phyloP scores from a whole-genome alignment of 1,139 yeast species.

The Geotrichum klebahnii region DNA sequence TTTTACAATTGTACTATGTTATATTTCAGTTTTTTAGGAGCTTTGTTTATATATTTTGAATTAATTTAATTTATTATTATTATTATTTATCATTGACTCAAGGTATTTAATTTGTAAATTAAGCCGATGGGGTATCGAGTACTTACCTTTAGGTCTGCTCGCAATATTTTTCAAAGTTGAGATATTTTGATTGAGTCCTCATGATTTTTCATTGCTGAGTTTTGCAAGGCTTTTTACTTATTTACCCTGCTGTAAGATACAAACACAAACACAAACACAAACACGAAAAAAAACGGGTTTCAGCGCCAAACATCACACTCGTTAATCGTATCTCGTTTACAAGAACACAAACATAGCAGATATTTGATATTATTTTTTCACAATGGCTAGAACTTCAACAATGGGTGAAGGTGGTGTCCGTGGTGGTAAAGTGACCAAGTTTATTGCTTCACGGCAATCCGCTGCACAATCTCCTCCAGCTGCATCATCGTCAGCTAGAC shows the following conservation, averaged over 20 bases:
- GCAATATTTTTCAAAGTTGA: too few relatives aligned
- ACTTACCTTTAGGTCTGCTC: too few relatives aligned
- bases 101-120: too few relatives aligned
- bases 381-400: conserved; percentile 14
- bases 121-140: too few relatives aligned
- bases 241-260: too few relatives aligned
- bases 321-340: neutral
- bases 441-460: conserved; percentile 16
- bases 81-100: too few relatives aligned
- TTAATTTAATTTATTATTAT: neutral
- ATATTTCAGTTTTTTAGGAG: neutral
- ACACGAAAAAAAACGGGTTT: too few relatives aligned
- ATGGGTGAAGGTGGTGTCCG: conserved; percentile 14
- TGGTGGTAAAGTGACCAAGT: conserved; percentile 19
- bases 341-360: neutral
- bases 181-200: too few relatives aligned
- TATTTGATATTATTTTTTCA: neutral
- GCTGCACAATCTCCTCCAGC: neutral
- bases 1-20: neutral
- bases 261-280: too few relatives aligned
- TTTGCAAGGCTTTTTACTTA: too few relatives aligned
- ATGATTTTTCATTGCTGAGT: too few relatives aligned
- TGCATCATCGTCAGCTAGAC: neutral
- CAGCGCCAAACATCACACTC: too few relatives aligned
- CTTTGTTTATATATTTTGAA: neutral